phyloP scores from a whole-genome alignment of 2,329 filamentous ascomycete genomes.

The Talaromyces amestolkiae region DNA sequence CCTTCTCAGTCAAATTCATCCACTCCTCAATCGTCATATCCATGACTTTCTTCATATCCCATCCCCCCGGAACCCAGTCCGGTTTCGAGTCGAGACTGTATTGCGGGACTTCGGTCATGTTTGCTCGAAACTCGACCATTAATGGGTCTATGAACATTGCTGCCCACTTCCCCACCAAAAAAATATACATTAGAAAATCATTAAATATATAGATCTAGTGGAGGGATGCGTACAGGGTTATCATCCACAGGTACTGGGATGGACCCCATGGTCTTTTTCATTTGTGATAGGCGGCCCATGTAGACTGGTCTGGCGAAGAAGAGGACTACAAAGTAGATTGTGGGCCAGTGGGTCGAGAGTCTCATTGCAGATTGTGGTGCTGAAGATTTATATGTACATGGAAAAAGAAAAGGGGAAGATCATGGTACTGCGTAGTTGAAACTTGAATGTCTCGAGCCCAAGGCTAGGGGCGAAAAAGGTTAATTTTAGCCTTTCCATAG shows the following conservation, averaged over 20 bases:
- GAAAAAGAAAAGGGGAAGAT: background rate
- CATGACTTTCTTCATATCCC: constrained; percentile 13
- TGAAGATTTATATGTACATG: background rate
- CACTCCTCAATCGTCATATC: constrained; percentile 13
- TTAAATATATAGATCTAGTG: too few relatives aligned
- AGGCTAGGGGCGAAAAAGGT: background rate
- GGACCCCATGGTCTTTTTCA: constrained; percentile 1
- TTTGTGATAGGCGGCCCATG: constrained; percentile 14
- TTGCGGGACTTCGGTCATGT: constrained; percentile 15
- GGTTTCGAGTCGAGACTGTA: constrained; percentile 13
- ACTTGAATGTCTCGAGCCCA: background rate
- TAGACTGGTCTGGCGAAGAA: constrained; percentile 4
- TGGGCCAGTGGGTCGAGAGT: background rate
- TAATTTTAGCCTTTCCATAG: background rate
- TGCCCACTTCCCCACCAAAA: background rate
- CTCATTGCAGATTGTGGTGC: background rate
- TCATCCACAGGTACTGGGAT: constrained; percentile 6
- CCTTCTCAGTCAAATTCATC: background rate
- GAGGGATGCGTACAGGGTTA: background rate
- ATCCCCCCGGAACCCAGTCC: constrained; percentile 2
- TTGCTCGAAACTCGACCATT: constrained; percentile 12
- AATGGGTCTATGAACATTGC: constrained; percentile 13
- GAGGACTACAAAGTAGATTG: background rate
- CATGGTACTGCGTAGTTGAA: too few relatives aligned
- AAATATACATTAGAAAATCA: too few relatives aligned